Conservation (phyloP, 176 grass and related monocot genomes). For the Pontederia crassipes region DNA sequence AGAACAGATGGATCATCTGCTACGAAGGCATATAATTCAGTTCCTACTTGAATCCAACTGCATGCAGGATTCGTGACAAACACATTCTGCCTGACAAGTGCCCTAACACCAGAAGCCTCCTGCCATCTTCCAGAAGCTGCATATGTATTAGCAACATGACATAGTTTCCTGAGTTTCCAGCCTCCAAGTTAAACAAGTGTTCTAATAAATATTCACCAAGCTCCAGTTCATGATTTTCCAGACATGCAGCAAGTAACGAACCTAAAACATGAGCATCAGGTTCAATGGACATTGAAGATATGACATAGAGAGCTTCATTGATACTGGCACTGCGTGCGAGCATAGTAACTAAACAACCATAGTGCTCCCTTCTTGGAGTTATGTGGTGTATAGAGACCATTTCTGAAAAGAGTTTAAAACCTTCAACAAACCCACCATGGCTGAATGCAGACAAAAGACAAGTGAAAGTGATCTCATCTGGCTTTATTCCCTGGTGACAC, state of each 20-base stretch:
- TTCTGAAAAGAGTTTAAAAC: neutral
- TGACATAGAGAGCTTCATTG: neutral
- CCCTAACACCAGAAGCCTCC: conserved; percentile 1
- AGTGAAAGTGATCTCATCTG: conserved; percentile 10
- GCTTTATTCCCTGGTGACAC: neutral
- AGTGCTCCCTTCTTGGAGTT: conserved; percentile 5
- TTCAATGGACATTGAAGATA: neutral
- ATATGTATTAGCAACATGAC: neutral
- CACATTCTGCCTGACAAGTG: neutral
- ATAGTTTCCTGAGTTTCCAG: conserved; percentile 1
- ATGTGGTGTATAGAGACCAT: conserved; percentile 2
- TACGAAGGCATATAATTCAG: neutral
- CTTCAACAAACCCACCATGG: conserved; percentile 1
- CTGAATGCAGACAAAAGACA: neutral
- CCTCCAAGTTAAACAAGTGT: neutral
- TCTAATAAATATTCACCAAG: conserved; percentile 4
- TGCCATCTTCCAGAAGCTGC: conserved; percentile 9
- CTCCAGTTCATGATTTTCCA: conserved; percentile 1
- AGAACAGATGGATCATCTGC: conserved; percentile 5
- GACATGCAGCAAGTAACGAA: conserved; percentile 4
- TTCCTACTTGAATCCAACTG: conserved; percentile 11
- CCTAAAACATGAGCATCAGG: conserved; percentile 6
- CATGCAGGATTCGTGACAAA: conserved; percentile 4
- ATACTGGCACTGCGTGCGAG: neutral
- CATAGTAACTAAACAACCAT: conserved; percentile 4